phyloP scores from a whole-genome alignment of 1,284 basidiomycete genomes.

The Ceratobasidium sp. region DNA sequence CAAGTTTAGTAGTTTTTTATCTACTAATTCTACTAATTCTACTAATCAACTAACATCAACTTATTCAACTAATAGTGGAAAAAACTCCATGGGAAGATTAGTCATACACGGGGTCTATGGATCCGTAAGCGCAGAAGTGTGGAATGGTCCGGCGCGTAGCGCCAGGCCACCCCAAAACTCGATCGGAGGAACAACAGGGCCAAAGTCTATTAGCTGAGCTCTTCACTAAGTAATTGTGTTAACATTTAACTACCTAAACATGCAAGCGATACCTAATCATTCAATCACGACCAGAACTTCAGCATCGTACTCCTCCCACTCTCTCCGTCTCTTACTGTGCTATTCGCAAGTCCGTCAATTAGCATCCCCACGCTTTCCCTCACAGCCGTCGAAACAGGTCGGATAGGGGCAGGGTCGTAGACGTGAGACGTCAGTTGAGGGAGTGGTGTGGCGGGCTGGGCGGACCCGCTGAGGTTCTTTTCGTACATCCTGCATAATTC shows the following conservation, averaged over 20 bases:
- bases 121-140: no score
- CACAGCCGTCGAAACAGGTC: constrained; percentile 79
- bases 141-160: no score
- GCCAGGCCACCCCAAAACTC: no score
- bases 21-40: no score
- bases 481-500: constrained; percentile 66
- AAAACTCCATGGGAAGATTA: no score
- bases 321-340: constrained; percentile 3
- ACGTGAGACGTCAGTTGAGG: constrained; percentile 81
- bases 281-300: constrained; percentile 42
- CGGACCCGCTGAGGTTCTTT: constrained; percentile 69
- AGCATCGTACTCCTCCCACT: constrained; percentile 15
- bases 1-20: no score
- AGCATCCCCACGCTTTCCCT: constrained; percentile 76
- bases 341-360: constrained; percentile 59
- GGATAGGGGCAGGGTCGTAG: constrained; percentile 78
- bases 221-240: background rate
- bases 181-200: no score
- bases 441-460: constrained; percentile 66
- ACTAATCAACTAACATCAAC: no score
- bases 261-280: background rate
- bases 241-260: background rate
- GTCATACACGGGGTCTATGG: no score
- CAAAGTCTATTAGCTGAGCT: background rate
- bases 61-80: no score